Evolutionary conservation across 768 basidiomycete genomes (phyloP).

Genomic region (Leccinellum albellum): DNA sequence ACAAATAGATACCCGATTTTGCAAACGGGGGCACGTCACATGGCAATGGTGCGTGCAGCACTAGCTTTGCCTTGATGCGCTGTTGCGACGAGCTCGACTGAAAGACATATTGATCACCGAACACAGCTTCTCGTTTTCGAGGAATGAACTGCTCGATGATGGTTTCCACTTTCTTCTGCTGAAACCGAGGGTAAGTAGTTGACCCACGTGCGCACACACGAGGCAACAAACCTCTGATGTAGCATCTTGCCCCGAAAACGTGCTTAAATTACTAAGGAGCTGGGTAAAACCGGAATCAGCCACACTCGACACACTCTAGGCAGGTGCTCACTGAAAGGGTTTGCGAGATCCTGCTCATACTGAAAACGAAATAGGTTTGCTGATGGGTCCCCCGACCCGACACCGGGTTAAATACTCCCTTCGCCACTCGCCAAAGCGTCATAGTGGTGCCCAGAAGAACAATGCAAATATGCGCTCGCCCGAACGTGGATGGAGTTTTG

Average conservation of each 20-base stretch:
- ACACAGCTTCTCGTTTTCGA: constrained; percentile 27
- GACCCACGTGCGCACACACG: neutral
- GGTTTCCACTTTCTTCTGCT: constrained; percentile 19
- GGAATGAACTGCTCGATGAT: constrained; percentile 29
- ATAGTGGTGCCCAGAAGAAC: constrained; percentile 8
- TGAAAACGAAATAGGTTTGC: neutral
- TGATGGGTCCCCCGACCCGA: neutral
- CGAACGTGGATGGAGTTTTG: constrained; percentile 9
- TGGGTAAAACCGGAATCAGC: constrained; percentile 1
- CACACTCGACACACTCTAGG: neutral
- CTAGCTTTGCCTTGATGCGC: constrained; percentile 26
- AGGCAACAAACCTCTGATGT: constrained; percentile 18
- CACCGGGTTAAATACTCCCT: constrained; percentile 22
- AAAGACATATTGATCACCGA: constrained; percentile 30
- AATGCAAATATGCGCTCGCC: constrained; percentile 18
- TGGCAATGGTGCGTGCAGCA: constrained; percentile 26
- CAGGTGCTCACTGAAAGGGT: constrained; percentile 25
- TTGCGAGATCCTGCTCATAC: constrained; percentile 33
- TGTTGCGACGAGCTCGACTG: constrained; percentile 20
- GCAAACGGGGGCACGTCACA: constrained; percentile 28
- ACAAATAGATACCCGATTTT: constrained; percentile 32
- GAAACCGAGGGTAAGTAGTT: constrained; percentile 2
- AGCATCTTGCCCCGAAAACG: constrained; percentile 7
- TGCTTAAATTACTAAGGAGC: constrained; percentile 28
- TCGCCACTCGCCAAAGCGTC: constrained; percentile 26